phyloP scores from a whole-genome alignment of 2,329 filamentous ascomycete genomes.

The Acrocalymma vagum region DNA sequence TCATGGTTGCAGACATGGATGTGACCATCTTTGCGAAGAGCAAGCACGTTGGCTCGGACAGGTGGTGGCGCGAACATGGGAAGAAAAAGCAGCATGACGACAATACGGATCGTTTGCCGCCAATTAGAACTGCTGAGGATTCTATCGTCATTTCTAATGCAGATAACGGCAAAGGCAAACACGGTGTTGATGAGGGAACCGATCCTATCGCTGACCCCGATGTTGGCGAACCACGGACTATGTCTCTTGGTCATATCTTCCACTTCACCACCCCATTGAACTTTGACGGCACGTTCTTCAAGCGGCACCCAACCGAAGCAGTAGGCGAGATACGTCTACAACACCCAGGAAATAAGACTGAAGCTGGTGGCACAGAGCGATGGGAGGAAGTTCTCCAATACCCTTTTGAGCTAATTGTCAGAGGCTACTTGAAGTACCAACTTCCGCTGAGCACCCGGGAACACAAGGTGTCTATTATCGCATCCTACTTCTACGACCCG shows the following conservation, averaged over 20 bases:
- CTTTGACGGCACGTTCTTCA: slow-evolving; percentile 90
- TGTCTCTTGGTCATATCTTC: slow-evolving; percentile 89
- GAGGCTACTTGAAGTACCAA: slow-evolving; percentile 87
- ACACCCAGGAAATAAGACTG: slow-evolving; percentile 87
- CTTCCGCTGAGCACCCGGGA: slow-evolving; percentile 66
- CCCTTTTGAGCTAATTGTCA: slow-evolving; percentile 91
- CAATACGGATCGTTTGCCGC: slow-evolving; percentile 36
- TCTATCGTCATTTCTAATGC: slow-evolving; percentile 13
- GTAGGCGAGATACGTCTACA: slow-evolving; percentile 83
- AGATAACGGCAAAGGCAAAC: no score
- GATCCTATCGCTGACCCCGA: slow-evolving; percentile 72
- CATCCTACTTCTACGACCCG: slow-evolving; percentile 46
- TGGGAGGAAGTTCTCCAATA: slow-evolving; percentile 93
- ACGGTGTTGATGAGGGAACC: slow-evolving; percentile 61
- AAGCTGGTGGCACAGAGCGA: slow-evolving; percentile 79
- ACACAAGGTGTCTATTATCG: slow-evolving; percentile 60
- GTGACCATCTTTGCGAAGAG: slow-evolving; percentile 95
- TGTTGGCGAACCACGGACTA: slow-evolving; percentile 73
- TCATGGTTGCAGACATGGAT: slow-evolving; percentile 86
- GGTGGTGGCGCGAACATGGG: slow-evolving; percentile 51
- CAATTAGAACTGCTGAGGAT: slow-evolving; percentile 19
- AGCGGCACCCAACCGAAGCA: slow-evolving; percentile 74
- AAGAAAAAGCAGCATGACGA: slow-evolving; percentile 25
- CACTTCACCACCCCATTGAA: slow-evolving; percentile 86
- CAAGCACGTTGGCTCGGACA: slow-evolving; percentile 76